A percentile compares a stretch with the other conserved stretches of the same genome.
Conservation (phyloP, 352 stramenopile species). For the Phytopythium montanum region DNA sequence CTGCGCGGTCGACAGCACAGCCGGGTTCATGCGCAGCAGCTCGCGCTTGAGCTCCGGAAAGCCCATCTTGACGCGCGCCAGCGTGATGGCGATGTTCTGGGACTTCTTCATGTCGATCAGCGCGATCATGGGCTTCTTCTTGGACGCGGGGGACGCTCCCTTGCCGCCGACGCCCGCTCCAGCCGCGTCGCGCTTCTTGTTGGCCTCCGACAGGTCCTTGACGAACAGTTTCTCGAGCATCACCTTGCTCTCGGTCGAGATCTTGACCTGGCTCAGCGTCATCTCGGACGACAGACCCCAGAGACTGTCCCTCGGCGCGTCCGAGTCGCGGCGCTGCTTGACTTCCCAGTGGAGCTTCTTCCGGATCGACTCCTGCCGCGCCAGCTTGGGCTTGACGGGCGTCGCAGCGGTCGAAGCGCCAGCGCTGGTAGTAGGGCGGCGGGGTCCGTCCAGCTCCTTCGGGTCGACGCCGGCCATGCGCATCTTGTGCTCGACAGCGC, state of each 20-base stretch:
- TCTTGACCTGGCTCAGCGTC: constrained; percentile 35
- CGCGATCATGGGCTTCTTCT: constrained; percentile 70
- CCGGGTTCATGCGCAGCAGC: constrained; percentile 73
- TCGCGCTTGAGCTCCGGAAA: constrained; percentile 72
- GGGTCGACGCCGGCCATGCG: constrained; percentile 65
- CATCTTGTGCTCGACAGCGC: constrained; percentile 87
- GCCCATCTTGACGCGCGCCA: constrained; percentile 69
- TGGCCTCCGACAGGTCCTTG: constrained; percentile 53
- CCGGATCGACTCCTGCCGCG: constrained; percentile 69
- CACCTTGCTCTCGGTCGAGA: constrained; percentile 67
- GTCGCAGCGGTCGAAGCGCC: constrained; percentile 8
- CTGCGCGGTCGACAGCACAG: constrained; percentile 70
- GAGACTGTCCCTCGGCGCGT: constrained; percentile 53
- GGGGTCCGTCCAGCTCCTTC: constrained; percentile 59
- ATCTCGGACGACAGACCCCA: constrained; percentile 55
- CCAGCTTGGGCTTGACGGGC: constrained; percentile 30
- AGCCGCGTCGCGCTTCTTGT: constrained; percentile 34
- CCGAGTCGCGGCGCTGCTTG: constrained; percentile 37
- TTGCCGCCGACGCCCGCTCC: constrained; percentile 17
- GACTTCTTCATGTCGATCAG: constrained; percentile 89
- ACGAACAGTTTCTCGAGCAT: constrained; percentile 81
- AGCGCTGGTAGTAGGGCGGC: constrained; percentile 7
- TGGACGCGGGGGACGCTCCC: constrained; percentile 22
- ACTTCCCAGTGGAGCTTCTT: constrained; percentile 88
- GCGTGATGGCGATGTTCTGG: constrained; percentile 84